Percentiles rank a stretch among this genome's conserved stretches.
Evolutionary conservation across 805 yeast species (phyloP).

Genomic region (Clavispora vitiphila): DNA sequence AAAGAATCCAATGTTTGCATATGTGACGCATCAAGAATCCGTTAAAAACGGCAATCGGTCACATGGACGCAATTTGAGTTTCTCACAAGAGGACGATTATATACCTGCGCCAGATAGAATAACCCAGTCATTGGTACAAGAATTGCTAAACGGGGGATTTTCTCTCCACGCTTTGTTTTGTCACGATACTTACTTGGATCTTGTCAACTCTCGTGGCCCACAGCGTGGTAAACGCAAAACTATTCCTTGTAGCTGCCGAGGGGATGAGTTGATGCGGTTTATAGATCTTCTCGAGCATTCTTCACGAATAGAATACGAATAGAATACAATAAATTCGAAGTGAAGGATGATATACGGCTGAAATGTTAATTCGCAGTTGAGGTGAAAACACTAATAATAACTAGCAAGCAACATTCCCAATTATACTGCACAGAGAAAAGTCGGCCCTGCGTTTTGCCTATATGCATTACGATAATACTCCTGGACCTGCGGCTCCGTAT

Average conservation of each 20-base stretch:
- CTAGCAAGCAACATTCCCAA: too few species aligned
- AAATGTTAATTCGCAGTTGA: too few species aligned
- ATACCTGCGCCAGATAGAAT: not conserved
- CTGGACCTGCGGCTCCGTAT: not conserved
- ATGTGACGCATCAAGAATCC: not conserved
- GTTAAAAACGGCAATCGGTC: not conserved
- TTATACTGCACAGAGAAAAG: too few species aligned
- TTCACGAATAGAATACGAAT: not conserved
- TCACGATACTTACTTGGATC: not conserved
- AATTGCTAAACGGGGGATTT: not conserved
- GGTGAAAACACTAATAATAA: too few species aligned
- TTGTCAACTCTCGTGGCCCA: not conserved
- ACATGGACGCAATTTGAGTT: not conserved
- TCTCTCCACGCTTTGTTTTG: not conserved
- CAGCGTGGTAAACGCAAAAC: not conserved
- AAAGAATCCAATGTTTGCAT: not conserved
- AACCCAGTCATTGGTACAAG: not conserved
- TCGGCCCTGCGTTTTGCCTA: too few species aligned
- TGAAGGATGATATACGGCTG: too few species aligned
- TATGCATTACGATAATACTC: not conserved
- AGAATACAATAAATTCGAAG: too few species aligned
- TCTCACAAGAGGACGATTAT: not conserved
- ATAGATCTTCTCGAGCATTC: constrained; percentile 2
- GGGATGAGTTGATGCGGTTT: constrained; percentile 1
- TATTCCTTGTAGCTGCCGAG: constrained; percentile 2